Percentiles rank a stretch among this genome's conserved stretches.
These are phyloP conservation scores for Cairneyella variabilis DNA, from an alignment of 495 filamentous ascomycete genomes.

Conservation along the genomic window DNA sequence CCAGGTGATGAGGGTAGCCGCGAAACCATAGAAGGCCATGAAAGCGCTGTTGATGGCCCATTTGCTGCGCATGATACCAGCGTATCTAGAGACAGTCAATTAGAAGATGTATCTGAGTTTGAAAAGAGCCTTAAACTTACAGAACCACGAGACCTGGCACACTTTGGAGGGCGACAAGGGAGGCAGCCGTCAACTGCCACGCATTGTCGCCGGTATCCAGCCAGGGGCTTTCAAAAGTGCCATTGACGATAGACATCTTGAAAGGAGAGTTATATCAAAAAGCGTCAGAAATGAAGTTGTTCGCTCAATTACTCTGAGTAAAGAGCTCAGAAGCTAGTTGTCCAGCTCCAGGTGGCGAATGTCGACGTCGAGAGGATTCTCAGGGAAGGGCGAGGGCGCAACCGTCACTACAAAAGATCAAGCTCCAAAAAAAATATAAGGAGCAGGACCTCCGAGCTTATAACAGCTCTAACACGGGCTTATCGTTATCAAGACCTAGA, in stretches of 20 bases:
- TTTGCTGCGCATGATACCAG: conserved; percentile 53
- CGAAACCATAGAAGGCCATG: conserved; percentile 57
- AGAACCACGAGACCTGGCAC: conserved; percentile 52
- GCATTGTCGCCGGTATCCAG: conserved; percentile 48
- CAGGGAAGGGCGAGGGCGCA: not conserved
- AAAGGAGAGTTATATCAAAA: no score
- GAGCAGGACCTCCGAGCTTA: conserved; percentile 5
- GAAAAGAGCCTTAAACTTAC: not conserved
- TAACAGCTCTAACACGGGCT: conserved; percentile 1
- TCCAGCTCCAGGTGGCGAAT: no score
- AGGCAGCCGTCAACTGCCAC: conserved; percentile 55
- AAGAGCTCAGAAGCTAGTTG: no score
- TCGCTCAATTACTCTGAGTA: not conserved
- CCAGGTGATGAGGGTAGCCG: conserved; percentile 50
- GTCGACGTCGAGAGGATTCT: not conserved
- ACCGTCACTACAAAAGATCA: not conserved
- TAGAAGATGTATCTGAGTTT: not conserved
- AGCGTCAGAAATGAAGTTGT: not conserved
- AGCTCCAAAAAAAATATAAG: not conserved
- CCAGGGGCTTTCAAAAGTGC: not conserved
- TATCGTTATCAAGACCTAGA: conserved; percentile 5
- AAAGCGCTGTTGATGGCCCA: conserved; percentile 55
- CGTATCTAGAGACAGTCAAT: conserved; percentile 30
- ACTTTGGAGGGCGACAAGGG: conserved; percentile 48
- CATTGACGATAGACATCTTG: not conserved